These are phyloP conservation scores for Lactifluus pinguis DNA, from an alignment of 768 basidiomycete genomes.

Conservation along the genomic window DNA sequence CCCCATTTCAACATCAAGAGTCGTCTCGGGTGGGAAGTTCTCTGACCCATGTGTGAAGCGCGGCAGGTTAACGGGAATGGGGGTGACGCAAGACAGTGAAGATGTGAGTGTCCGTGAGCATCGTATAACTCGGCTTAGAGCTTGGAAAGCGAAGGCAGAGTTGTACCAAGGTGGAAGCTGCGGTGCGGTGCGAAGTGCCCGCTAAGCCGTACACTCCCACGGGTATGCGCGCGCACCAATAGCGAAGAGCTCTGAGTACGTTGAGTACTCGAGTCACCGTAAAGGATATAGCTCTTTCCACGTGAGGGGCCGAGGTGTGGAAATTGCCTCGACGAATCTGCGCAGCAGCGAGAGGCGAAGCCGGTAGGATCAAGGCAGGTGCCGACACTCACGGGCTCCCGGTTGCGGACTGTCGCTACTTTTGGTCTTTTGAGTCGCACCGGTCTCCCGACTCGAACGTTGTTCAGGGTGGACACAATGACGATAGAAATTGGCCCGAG, in stretches of 20 bases:
- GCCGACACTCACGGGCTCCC: not conserved
- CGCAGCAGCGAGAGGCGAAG: not conserved
- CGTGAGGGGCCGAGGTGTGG: conserved; percentile 1
- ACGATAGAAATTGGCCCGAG: not conserved
- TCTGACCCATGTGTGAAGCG: not conserved
- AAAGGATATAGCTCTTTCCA: not conserved
- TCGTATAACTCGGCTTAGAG: not conserved
- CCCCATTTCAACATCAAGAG: not conserved
- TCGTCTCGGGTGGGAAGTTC: not conserved
- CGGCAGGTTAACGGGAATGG: not conserved
- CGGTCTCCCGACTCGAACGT: not conserved
- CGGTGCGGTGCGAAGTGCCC: not conserved
- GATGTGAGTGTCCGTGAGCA: not conserved
- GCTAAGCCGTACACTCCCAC: not conserved
- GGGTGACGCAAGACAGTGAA: not conserved
- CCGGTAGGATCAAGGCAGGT: conserved; percentile 5
- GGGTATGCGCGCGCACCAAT: not conserved
- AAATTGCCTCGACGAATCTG: not conserved
- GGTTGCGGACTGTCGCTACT: not conserved
- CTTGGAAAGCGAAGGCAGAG: not conserved
- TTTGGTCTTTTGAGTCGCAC: not conserved
- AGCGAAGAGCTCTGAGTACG: not conserved
- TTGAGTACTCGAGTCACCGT: not conserved
- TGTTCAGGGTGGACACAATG: not conserved
- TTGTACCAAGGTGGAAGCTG: not conserved